Evolutionary conservation across 495 filamentous ascomycete genomes (phyloP), one percentile per base, ranked within the genome.

Genomic region (Clavariopsis aquatica): DNA sequence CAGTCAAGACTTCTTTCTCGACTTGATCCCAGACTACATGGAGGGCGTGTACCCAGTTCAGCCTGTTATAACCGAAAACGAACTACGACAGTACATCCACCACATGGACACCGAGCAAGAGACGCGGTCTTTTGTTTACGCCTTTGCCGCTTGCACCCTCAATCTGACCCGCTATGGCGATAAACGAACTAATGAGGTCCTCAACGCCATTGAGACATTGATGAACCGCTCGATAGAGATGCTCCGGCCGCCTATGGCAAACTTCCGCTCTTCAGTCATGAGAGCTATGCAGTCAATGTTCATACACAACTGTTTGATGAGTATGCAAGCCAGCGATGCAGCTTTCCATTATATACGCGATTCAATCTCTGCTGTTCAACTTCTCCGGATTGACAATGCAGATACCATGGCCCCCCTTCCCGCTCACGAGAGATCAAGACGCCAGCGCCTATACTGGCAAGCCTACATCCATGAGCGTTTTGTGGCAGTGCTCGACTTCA

Each of bases 301-400:
- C 49, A 31, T 74, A 13, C 59, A 72, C 24, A 65, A 62, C 47
- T 72, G 70, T 54, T 49, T 72, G 5, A 62, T 70, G 56, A 62
- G 20, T 13, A 56, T 70, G 22, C 57, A 60, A 31, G 38, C 76
- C 34, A 79, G 80, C 64, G 77, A 79, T 57, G 76, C 79, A 24
- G 83, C 82, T 8, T 88, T 85, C 83, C 81, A 82, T 52, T 87
- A 87, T 64, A 71, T 88, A n/a, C 79, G 84, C 38, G 85, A 89
- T 70, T 79, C 84, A 1, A 82, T 82, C 23, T 83, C 83, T 0
- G 38, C 78, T 85, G 79, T 82, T 4, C 82, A 84, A 61, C 80
- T 84, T 15, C 69, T 89, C 23, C 83, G 82, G 1, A 75, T 89
- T 28, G 79, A 88, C 70, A 80, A 85, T 23, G 82, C 85, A 64